Evolutionary conservation across 75 land plant genomes (phyloP), one percentile per base, ranked within the genome.

Genomic region (Picea sitchensis): DNA sequence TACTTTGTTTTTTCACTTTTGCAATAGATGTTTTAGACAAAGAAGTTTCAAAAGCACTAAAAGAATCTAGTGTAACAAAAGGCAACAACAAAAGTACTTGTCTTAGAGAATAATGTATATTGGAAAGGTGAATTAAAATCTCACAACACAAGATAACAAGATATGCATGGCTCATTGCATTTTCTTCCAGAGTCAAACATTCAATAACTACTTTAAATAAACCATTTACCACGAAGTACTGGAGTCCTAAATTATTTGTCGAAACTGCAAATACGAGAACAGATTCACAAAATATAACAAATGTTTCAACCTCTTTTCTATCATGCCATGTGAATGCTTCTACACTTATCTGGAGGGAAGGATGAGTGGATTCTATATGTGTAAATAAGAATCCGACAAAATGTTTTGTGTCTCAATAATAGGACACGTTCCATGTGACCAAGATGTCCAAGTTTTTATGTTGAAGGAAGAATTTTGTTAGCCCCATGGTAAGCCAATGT

Each of bases 1-100:
- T 26, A 26, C 26, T 26, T 26, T 26, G 26, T 26, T 26, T 26
- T 26, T 26, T 26, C 26, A 26, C 26, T 26, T 26, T 26, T 26
- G 26, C 26, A 26, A 26, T 26, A 26, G 26, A 38, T 38, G 99
- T 95, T 77, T 96, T 91, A 18, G 82, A 59, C 76, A 98, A 75
- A 41, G 99, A 91, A 67, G 86, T 90, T 80, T 98, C 99, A 88
- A 95, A 98, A 67, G 89, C 88, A 71, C 71, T 65, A 64, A 98
- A 78, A 75, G 86, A 91, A 13, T 89, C 84, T 58, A 30, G 86
- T 76, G 83, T 92, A 61, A 98, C 91, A 54, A 81, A 82, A 11
- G 96, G 94, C 34, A 94, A 89, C 5, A 91, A 89, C 47, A 89
- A 79, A 76, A 98, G 86, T 73, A 98, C 86, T 98, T 98, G 91